Percentiles rank a stretch among this genome's conserved stretches.
These are phyloP conservation scores for Nyctanthes arbortristis DNA, from an alignment of 257 asterid genomes.

Conservation along the genomic window DNA sequence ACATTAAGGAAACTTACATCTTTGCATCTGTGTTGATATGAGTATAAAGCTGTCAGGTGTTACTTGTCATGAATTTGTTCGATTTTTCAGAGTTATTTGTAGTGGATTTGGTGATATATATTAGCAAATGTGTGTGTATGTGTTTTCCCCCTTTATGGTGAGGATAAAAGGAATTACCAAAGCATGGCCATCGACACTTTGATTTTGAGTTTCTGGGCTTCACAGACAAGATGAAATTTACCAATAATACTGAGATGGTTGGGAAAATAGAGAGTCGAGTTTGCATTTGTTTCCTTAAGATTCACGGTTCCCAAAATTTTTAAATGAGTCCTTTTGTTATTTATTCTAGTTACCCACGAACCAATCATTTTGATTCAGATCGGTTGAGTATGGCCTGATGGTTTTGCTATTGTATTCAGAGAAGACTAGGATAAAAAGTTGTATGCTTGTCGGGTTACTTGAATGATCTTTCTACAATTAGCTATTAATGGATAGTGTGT, in stretches of 20 bases:
- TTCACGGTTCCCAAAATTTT: conserved; percentile 3
- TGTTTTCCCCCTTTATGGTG: background rate
- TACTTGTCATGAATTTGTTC: conserved; percentile 24
- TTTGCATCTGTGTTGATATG: conserved; percentile 6
- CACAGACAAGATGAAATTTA: background rate
- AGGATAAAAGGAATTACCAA: background rate
- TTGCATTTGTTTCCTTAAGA: background rate
- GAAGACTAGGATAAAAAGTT: too few relatives aligned
- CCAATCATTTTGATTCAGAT: background rate
- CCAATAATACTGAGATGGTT: background rate
- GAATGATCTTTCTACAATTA: background rate
- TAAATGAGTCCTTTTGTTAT: background rate
- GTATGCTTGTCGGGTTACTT: conserved; percentile 10
- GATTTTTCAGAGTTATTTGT: conserved; percentile 19
- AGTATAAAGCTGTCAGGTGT: background rate
- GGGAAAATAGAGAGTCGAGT: background rate
- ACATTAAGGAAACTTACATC: too few relatives aligned
- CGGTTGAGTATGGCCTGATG: background rate
- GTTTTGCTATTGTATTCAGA: background rate
- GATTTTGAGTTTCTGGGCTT: background rate
- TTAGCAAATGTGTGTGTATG: background rate
- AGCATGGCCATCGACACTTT: background rate
- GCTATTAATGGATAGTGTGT: conserved; percentile 4
- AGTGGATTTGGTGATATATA: conserved; percentile 26
- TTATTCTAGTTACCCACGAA: background rate